Conservation (phyloP, 208 protist species). For the Trypanosoma caninum region DNA sequence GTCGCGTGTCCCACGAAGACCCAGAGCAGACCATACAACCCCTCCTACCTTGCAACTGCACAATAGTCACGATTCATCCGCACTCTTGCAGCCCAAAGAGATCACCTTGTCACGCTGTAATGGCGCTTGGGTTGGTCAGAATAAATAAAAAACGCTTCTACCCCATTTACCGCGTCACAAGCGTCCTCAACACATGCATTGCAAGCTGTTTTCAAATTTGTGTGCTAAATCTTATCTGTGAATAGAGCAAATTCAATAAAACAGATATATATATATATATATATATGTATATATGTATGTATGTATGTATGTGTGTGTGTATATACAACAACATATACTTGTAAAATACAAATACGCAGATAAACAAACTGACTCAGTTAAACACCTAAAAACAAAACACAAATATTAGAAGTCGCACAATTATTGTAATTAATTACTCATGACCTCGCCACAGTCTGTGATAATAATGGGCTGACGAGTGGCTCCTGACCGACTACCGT, state of each 20-base stretch:
- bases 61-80: conserved; percentile 70
- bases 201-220: conserved; percentile 19
- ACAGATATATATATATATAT: no score
- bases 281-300: no score
- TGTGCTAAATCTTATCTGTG: background rate
- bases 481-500: conserved; percentile 66
- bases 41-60: conserved; percentile 74
- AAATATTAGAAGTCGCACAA: background rate
- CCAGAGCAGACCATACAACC: conserved; percentile 74
- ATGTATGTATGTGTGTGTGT: no score
- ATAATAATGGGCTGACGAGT: conserved; percentile 70
- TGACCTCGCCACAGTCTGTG: conserved; percentile 75
- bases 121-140: conserved; percentile 80
- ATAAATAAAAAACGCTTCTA: conserved; percentile 62
- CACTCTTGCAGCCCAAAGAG: conserved; percentile 22
- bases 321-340: no score
- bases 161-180: conserved; percentile 60
- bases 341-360: no score
- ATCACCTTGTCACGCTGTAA: conserved; percentile 66
- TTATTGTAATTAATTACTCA: conserved; percentile 20
- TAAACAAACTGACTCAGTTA: background rate
- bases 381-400: background rate
- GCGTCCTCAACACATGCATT: conserved; percentile 49
- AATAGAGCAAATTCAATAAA: background rate
- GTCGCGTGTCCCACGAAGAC: conserved; percentile 38